Percentiles rank a stretch among this genome's conserved stretches.
Conservation (phyloP, 2,329 filamentous ascomycete species). For the Amauroascus niger region DNA sequence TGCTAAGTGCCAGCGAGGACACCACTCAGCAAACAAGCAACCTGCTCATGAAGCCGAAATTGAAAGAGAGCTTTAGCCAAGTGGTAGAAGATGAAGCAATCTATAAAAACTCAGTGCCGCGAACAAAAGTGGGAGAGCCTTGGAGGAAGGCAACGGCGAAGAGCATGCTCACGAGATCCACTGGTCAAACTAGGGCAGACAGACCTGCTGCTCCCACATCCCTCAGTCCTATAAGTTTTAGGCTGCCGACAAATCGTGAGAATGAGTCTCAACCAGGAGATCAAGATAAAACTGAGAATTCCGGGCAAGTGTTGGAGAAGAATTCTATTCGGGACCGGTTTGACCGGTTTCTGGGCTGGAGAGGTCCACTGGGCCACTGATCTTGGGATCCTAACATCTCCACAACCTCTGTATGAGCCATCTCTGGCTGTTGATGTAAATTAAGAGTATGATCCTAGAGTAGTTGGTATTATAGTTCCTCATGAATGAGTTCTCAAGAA, state of each 20-base stretch:
- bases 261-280: not conserved
- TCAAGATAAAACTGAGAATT: not conserved
- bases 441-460: no score
- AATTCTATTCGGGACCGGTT: slow-evolving; percentile 10
- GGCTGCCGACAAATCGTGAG: not conserved
- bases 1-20: not conserved
- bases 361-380: not conserved
- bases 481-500: no score
- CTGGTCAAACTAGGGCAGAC: not conserved
- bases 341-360: slow-evolving; percentile 14
- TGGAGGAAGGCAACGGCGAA: not conserved
- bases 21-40: not conserved
- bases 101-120: not conserved
- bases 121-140: not conserved
- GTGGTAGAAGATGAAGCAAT: not conserved
- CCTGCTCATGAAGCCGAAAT: not conserved
- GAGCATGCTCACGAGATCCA: not conserved
- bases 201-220: not conserved
- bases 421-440: no score
- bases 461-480: no score
- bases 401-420: no score
- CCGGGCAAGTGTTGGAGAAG: not conserved
- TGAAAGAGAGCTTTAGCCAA: not conserved
- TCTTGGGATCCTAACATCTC: no score
- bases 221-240: not conserved